phyloP scores from a whole-genome alignment of 2,329 filamentous ascomycete genomes.

The Nannizziopsis arthrosporioides region DNA sequence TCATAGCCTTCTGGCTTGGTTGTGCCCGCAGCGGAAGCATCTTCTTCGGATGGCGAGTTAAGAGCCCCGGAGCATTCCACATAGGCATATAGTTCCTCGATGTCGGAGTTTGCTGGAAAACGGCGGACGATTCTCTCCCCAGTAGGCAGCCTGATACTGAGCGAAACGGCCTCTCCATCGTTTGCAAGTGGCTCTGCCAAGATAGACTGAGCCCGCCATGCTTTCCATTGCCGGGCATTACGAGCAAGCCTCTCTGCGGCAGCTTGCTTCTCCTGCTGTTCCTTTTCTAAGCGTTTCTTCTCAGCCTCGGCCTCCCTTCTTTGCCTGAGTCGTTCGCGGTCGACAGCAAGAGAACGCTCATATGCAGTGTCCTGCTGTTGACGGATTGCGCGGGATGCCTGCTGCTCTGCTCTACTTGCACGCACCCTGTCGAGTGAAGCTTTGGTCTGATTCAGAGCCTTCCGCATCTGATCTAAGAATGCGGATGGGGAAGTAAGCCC shows the following conservation, averaged over 20 bases:
- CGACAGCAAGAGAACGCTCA: constrained; percentile 76
- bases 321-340: constrained; percentile 70
- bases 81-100: constrained; percentile 91
- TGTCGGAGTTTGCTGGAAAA: constrained; percentile 55
- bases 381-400: constrained; percentile 68
- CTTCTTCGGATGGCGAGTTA: constrained; percentile 25
- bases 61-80: constrained; percentile 77
- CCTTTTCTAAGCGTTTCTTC: constrained; percentile 50
- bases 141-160: constrained; percentile 50
- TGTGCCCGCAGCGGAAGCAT: constrained; percentile 14
- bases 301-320: constrained; percentile 63
- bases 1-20: constrained; percentile 52
- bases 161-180: constrained; percentile 59
- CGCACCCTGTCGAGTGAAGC: constrained; percentile 62
- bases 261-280: constrained; percentile 52
- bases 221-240: constrained; percentile 60
- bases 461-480: constrained; percentile 64
- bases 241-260: constrained; percentile 46
- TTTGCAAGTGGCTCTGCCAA: constrained; percentile 54
- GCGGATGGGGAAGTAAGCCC: constrained; percentile 58
- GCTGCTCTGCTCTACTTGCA: constrained; percentile 65
- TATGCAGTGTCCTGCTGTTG: constrained; percentile 87
- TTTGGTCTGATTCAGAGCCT: constrained; percentile 63
- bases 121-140: constrained; percentile 65
- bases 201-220: constrained; percentile 63